phyloP scores from a whole-genome alignment of 306 rosid genomes.

The Astragalus membranaceus region DNA sequence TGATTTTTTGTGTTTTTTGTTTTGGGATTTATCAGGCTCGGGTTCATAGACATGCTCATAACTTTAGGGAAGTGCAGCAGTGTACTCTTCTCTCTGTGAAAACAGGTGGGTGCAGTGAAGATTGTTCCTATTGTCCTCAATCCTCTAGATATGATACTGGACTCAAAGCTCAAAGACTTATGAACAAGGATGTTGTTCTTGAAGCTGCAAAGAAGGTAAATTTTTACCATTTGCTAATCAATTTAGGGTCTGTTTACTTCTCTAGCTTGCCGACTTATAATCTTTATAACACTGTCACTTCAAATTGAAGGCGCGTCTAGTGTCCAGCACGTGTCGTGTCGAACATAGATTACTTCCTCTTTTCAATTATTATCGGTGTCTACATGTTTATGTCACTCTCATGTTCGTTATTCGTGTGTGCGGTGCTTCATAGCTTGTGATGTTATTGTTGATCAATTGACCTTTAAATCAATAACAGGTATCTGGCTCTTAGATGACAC shows the following conservation, averaged over 20 bases:
- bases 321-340: too few relatives aligned
- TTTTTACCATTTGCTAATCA: neutral
- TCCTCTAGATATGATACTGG: constrained; percentile 89
- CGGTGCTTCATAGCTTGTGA: neutral
- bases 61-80: constrained; percentile 95
- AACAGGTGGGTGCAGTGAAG: constrained; percentile 99
- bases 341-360: too few relatives aligned
- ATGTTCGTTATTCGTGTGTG: too few relatives aligned
- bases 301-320: too few relatives aligned
- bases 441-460: neutral
- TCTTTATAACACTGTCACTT: too few relatives aligned
- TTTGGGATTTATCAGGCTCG: constrained; percentile 56
- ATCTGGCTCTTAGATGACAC: neutral
- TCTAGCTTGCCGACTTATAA: too few relatives aligned
- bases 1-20: neutral
- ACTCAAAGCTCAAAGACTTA: constrained; percentile 65
- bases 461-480: neutral
- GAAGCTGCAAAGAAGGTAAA: constrained; percentile 70
- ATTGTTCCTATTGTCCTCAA: constrained; percentile 95
- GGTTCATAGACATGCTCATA: constrained; percentile 90
- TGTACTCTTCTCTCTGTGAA: constrained; percentile 92
- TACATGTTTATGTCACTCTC: too few relatives aligned
- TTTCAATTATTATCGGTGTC: too few relatives aligned
- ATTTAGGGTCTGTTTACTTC: neutral
- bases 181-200: constrained; percentile 74